Percentiles rank a stretch among this genome's conserved stretches.
Evolutionary conservation across 495 filamentous ascomycete genomes (phyloP).

Genomic region (Podospora didyma): DNA sequence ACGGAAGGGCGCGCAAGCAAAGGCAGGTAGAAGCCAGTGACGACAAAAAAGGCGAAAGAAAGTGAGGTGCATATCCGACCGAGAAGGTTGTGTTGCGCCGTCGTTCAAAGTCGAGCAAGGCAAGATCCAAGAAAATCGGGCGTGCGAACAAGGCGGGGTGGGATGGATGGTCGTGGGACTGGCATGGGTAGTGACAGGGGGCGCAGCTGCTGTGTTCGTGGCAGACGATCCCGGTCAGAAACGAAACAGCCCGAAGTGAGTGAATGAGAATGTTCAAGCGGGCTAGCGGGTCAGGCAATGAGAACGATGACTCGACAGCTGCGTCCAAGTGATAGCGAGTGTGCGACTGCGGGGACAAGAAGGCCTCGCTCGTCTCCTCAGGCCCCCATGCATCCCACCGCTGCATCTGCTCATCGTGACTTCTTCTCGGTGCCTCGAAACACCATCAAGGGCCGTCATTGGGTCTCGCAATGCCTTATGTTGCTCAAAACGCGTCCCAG

Average conservation of each 20-base stretch:
- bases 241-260: no score
- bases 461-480: conserved; percentile 17
- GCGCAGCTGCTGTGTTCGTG: no score
- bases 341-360: not conserved
- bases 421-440: conserved; percentile 11
- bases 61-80: conserved; percentile 34
- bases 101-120: not conserved
- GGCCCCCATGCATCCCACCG: conserved; percentile 5
- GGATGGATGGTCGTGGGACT: not conserved
- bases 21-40: conserved; percentile 13
- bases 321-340: not conserved
- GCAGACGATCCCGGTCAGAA: no score
- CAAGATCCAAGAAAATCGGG: not conserved
- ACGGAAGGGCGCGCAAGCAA: conserved; percentile 8
- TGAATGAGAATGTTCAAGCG: no score
- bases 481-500: conserved; percentile 24
- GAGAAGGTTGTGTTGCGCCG: conserved; percentile 2
- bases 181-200: not conserved
- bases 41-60: no score
- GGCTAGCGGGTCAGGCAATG: not conserved
- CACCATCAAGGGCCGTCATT: conserved; percentile 12
- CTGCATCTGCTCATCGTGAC: conserved; percentile 7
- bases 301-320: conserved; percentile 6
- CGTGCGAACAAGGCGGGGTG: no score
- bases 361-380: conserved; percentile 7